Conservation (phyloP, 495 filamentous ascomycete species). For the Tuber calosporum region DNA sequence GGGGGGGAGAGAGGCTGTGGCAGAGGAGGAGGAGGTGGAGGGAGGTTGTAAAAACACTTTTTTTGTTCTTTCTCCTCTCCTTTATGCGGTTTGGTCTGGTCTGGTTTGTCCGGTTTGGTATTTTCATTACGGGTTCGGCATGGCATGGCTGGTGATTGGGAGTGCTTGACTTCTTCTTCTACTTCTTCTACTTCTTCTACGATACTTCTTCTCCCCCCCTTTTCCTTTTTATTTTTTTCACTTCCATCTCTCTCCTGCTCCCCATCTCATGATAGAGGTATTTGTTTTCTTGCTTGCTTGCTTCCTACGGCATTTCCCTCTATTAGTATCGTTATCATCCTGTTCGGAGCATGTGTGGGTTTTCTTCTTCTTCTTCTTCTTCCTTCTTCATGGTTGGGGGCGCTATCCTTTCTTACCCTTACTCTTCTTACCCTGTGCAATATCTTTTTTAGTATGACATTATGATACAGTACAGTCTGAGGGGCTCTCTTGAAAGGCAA, state of each 20-base stretch:
- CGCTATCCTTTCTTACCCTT: background rate
- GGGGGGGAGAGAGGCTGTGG: too few relatives aligned
- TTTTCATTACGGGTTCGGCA: constrained; percentile 4
- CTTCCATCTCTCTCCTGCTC: background rate
- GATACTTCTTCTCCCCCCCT: background rate
- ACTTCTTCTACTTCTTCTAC: too few relatives aligned
- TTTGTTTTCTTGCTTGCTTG: background rate
- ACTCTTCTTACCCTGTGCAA: background rate
- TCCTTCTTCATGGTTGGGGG: background rate
- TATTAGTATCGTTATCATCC: background rate
- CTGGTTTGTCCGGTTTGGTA: background rate
- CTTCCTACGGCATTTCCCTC: background rate
- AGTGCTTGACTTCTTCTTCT: background rate
- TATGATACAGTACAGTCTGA: background rate
- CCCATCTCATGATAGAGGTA: background rate
- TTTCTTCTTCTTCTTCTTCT: too few relatives aligned
- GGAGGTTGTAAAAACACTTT: constrained; percentile 3
- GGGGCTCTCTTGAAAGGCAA: background rate
- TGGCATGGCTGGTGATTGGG: constrained; percentile 3
- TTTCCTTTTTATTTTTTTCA: background rate
- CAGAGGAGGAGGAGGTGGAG: background rate
- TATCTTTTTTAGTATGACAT: background rate
- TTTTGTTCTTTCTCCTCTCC: constrained; percentile 7
- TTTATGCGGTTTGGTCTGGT: constrained; percentile 2
- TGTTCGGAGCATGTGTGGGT: constrained; percentile 3